A percentile compares a stretch with the other conserved stretches of the same genome.
Conservation (phyloP, 176 grass and related monocot genomes). For the Aechmea fasciata region DNA sequence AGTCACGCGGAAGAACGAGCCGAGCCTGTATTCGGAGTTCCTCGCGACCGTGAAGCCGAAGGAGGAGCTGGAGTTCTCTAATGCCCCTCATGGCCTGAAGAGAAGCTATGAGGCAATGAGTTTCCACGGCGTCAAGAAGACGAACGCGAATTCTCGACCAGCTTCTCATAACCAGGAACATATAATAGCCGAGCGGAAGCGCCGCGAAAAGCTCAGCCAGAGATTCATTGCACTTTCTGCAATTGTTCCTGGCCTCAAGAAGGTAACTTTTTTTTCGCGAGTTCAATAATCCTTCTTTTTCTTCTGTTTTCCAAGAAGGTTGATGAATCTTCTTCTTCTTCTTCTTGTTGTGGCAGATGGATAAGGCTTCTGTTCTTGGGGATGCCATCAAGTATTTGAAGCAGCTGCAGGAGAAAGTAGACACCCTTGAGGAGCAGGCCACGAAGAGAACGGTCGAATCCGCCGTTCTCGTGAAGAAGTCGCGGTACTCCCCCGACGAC, state of each 20-base stretch:
- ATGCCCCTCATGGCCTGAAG: neutral
- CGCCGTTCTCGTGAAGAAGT: conserved; percentile 13
- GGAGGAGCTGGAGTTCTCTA: conserved; percentile 10
- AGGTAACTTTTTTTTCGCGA: conserved; percentile 13
- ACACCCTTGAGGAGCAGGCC: conserved; percentile 19
- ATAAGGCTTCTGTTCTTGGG: conserved; percentile 27
- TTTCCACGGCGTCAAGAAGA: neutral
- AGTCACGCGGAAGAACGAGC: neutral
- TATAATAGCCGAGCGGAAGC: conserved; percentile 27
- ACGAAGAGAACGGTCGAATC: neutral
- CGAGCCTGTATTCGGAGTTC: neutral
- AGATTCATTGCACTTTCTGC: conserved; percentile 28
- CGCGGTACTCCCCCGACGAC: conserved; percentile 1
- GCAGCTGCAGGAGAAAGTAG: conserved; percentile 21
- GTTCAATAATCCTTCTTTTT: neutral
- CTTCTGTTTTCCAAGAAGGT: neutral
- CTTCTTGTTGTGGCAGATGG: conserved; percentile 23
- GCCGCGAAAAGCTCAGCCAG: conserved; percentile 29
- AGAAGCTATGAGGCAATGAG: conserved; percentile 3
- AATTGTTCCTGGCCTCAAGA: conserved; percentile 29
- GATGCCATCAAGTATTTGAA: conserved; percentile 31
- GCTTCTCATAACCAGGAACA: conserved; percentile 17
- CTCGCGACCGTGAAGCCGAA: conserved; percentile 9
- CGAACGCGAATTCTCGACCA: neutral
- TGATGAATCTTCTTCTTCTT: conserved; percentile 4